These are phyloP conservation scores for Prorocentrum cordatum DNA, from an alignment of 169 alveolate species.

Conservation along the genomic window DNA sequence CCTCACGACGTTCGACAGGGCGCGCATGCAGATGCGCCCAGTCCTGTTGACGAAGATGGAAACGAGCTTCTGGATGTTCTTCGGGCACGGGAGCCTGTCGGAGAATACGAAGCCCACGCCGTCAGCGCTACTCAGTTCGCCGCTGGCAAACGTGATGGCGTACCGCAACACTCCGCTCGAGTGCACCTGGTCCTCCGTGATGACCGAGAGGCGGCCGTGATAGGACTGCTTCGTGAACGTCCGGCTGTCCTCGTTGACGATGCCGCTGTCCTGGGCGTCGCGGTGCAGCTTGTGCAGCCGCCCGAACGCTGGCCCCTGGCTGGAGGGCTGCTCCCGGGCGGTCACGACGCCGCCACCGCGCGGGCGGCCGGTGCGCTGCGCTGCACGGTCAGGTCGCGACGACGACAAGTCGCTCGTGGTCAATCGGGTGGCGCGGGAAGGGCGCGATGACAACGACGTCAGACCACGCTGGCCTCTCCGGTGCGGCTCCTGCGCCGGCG, in stretches of 20 bases:
- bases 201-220: not conserved
- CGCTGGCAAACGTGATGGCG: slow-evolving; percentile 8
- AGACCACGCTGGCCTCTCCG: too few relatives aligned
- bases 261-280: not conserved
- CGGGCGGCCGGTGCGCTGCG: too few relatives aligned
- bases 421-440: too few relatives aligned
- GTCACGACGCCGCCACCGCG: too few relatives aligned
- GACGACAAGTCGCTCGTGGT: too few relatives aligned
- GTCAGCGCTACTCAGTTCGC: slow-evolving; percentile 32
- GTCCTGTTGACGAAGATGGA: slow-evolving; percentile 51
- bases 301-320: not conserved
- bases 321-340: too few relatives aligned
- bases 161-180: not conserved
- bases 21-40: slow-evolving; percentile 15
- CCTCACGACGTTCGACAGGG: not conserved
- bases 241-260: not conserved
- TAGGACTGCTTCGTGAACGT: not conserved
- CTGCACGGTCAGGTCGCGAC: too few relatives aligned
- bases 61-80: slow-evolving; percentile 40
- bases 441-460: too few relatives aligned
- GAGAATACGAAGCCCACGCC: slow-evolving; percentile 43
- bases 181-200: slow-evolving; percentile 15
- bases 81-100: slow-evolving; percentile 37
- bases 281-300: not conserved
- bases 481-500: too few relatives aligned